phyloP scores from a whole-genome alignment of 306 rosid genomes.

The Inga laurina region DNA sequence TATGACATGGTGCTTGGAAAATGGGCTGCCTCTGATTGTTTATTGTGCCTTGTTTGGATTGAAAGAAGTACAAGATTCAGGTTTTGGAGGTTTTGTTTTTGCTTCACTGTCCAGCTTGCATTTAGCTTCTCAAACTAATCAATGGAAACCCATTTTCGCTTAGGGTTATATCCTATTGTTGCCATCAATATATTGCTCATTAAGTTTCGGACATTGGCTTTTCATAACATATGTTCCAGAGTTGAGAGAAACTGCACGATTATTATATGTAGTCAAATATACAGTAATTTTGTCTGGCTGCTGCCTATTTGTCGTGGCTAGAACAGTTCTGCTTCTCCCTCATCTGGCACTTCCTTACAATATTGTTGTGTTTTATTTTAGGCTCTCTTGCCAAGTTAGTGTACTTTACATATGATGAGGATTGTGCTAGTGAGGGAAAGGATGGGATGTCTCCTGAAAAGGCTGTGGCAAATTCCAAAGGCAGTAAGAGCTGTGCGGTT shows the following conservation, averaged over 20 bases:
- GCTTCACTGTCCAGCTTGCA: background rate
- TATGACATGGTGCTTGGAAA: background rate
- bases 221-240: background rate
- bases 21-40: background rate
- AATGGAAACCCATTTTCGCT: slow-evolving; percentile 9
- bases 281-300: slow-evolving; percentile 12
- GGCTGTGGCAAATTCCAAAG: slow-evolving; percentile 41
- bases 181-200: background rate
- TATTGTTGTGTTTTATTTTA: slow-evolving; percentile 38
- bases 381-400: slow-evolving; percentile 86
- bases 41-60: background rate
- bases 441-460: slow-evolving; percentile 42
- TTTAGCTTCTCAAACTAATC: slow-evolving; percentile 12
- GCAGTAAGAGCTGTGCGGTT: slow-evolving; percentile 35
- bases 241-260: slow-evolving; percentile 1
- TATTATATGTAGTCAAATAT: slow-evolving; percentile 13
- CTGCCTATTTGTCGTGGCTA: slow-evolving; percentile 12
- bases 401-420: slow-evolving; percentile 65
- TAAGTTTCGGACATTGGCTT: background rate
- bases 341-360: slow-evolving; percentile 3
- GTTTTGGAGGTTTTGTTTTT: slow-evolving; percentile 3
- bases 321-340: slow-evolving; percentile 16
- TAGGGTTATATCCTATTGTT: background rate
- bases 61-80: background rate
- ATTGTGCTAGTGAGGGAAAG: slow-evolving; percentile 36